Base-by-base conservation (phyloP, 2,329 filamentous ascomycete species). In the Leptoxyphium fumago region DNA sequence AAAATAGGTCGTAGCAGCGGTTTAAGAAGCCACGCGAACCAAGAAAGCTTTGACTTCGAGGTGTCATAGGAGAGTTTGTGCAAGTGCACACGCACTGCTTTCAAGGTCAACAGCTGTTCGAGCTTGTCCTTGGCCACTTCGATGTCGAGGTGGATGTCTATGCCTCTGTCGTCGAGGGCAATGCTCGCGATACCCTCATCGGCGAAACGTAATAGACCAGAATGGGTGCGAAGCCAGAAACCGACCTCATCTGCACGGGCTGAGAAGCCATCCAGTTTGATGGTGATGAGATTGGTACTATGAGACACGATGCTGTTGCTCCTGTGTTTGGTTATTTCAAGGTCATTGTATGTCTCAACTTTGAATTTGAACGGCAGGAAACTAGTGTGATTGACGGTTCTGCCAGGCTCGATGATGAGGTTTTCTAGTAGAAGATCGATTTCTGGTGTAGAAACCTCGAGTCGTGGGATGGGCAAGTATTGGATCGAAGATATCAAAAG, bases 391-490 rank as follows among this genome's bases (percentile, higher is more conserved):
- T 94, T 89, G 54, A 94, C 72, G 0, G 86, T 93, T 45, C 72
- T 72, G 6, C 89, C 89, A 0, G 89, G 89, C 57, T 95, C 85
- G 29, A 96, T 72, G 47, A 96, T 82, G 29, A 96, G 70, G 50
- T 94, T 95, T 58, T 96, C 89, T 2, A 96, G 67, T 1, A 96
- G 68, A 5, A 96, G 73, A 54, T 95, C 88, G 44, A 94, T 71
- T 29, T 84, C 78, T 0, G 87, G 88, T 2, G 81, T 82, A 1
- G 84, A 82, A 5, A 95, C 70, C 61, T 95, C 89, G n/a, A 95
- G 64, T 4, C 89, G 80, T 0, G 88, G 88, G 43, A 96, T 91
- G 0, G 89, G 89, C 3, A 96, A 68, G 62, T 86, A 87, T 59
- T 95, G 87, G 29, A 96, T 72, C 2, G 77, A 76, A 51, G 84